Evolutionary conservation across 305 asterid genomes (phyloP).

Genomic region (Ilex paraguariensis): DNA sequence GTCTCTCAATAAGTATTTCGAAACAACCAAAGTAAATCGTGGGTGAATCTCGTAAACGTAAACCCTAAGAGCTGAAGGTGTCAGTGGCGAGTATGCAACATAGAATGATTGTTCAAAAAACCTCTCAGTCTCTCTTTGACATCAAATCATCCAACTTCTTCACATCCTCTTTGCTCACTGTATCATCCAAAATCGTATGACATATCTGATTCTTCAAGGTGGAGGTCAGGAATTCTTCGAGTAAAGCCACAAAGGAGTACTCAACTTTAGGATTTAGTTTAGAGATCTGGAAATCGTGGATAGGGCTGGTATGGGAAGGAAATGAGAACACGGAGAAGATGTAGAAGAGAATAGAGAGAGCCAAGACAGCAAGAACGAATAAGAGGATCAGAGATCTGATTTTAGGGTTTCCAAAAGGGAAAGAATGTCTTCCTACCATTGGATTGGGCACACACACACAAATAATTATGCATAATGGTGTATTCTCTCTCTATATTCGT

Average conservation of each 20-base stretch:
- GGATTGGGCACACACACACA: not conserved
- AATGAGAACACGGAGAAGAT: constrained; percentile 20
- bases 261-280: constrained; percentile 48
- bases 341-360: constrained; percentile 52
- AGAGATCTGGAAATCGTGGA: constrained; percentile 16
- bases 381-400: constrained; percentile 44
- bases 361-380: constrained; percentile 32
- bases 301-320: constrained; percentile 13
- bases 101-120: too few relatives aligned
- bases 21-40: too few relatives aligned
- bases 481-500: too few relatives aligned
- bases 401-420: constrained; percentile 22
- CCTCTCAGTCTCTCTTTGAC: too few relatives aligned
- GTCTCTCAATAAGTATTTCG: too few relatives aligned
- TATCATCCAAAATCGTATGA: constrained; percentile 10
- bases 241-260: constrained; percentile 70
- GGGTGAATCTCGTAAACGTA: too few relatives aligned
- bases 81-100: too few relatives aligned
- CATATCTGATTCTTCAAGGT: constrained; percentile 32
- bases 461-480: too few relatives aligned
- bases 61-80: too few relatives aligned
- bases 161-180: too few relatives aligned
- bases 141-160: too few relatives aligned
- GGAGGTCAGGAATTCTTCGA: constrained; percentile 60
- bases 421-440: constrained; percentile 58